Base-by-base conservation (phyloP, 768 basidiomycete species). In the Boletus rubropictus region DNA sequence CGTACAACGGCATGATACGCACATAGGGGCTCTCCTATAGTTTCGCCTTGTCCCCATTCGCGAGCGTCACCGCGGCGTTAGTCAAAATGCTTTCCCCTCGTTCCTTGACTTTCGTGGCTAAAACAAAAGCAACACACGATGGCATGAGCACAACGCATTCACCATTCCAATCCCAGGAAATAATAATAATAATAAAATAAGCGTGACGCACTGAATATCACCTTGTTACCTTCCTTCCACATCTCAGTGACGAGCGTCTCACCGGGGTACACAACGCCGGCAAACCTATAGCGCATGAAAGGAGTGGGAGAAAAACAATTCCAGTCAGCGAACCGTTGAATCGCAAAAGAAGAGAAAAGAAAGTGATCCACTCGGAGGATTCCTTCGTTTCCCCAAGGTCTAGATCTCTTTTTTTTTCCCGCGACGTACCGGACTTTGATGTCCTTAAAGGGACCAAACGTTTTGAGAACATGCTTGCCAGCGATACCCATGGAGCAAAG, bases 171-270 rank as follows among this genome's bases (percentile, higher is more conserved):
- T 12, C 5, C 29, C 11, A n/a, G 8, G 24, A 12, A 11, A 1
- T 35, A n/a, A n/a, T n/a, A n/a, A n/a, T n/a, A n/a, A n/a, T n/a
- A n/a, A n/a, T 20, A 8, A 25, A 2, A 21, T 18, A 48, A 28
- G 22, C 3, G 34, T n/a, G 9, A 77, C 90, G 63, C 57, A 96
- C 92, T 72, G 66, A 99, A 99, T 41, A 97, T 82, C 45, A 98
- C 84, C 69, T 83, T 96, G 51, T 77, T 67, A 3, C 85, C 89
- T 57, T 96, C 92, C 65, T 93, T 96, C 96, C 96, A 99, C 95
- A 98, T 97, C 64, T 90, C 83, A 0, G 95, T 99, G 12, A 92
- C 73, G 43, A 98, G 76, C 2, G 95, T 98, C 69, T 98, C 93
- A 0, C 94, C 95, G 2, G 95, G 96, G 63, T 86, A 94, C 20